Base-by-base conservation (phyloP, 2,329 filamentous ascomycete species). In the Fusarium torreyae region DNA sequence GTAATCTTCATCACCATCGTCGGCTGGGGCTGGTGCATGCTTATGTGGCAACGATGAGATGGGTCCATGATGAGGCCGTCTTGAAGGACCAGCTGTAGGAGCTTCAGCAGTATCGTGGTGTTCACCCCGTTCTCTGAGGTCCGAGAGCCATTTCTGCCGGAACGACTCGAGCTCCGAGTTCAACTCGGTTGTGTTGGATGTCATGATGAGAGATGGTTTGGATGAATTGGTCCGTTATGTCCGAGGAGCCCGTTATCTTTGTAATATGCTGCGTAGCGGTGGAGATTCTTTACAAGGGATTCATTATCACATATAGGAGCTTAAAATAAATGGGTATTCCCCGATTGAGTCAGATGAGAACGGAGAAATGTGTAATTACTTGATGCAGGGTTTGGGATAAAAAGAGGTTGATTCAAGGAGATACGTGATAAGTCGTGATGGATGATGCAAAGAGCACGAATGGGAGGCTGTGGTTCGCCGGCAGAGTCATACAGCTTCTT, bases 161-260 rank as follows among this genome's bases (percentile, higher is more conserved):
- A 98, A 98, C 45, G 88, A 90, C 79, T 97, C 93, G 63, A 98
- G 88, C 79, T 97, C 94, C 51, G 90, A 86, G 77, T 88, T 86
- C 48, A 86, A 79, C 57, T 84, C 80, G 70, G 82, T 77, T 34
- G 57, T 44, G 46, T 68, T 63, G 52, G 69, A 58, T 24, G 71
- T 56, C 67, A 68, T 68, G 72, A 66, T 50, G 55, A 43, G 38
- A n/a, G 50, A n/a, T 17, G 51, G 53, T 31, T 51, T 54, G 28
- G 11, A 31, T 26, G 26, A 26, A 45, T 33, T 33, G 33, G 44
- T 73, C 61, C 64, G 71, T 56, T 68, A 63, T 62, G 42, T 63
- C 58, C 57, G 57, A 53, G 20, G 14, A n/a, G 24, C 7, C 18
- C 18, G 22, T 36, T 36, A 34, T 38, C 15, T 49, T 52, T 46